These are phyloP conservation scores for Colletotrichum plurivorum DNA, from an alignment of 2,329 filamentous ascomycete genomes.

Conservation along the genomic window DNA sequence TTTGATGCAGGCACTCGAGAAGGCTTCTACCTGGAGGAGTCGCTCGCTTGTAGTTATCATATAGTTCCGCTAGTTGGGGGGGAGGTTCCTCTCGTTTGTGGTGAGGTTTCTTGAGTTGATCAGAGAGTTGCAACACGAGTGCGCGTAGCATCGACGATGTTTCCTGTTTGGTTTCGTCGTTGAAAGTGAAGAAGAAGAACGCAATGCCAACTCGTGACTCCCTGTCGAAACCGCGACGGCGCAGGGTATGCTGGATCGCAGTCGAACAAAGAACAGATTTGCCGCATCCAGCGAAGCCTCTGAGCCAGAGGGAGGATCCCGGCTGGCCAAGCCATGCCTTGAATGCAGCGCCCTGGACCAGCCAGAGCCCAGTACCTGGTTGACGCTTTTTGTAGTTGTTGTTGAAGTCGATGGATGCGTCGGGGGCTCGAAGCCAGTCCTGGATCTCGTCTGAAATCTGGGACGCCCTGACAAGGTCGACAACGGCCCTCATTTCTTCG, in stretches of 20 bases:
- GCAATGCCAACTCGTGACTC: slow-evolving; percentile 46
- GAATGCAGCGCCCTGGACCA: slow-evolving; percentile 43
- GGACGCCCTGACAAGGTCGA: slow-evolving; percentile 45
- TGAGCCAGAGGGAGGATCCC: slow-evolving; percentile 55
- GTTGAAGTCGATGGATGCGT: slow-evolving; percentile 52
- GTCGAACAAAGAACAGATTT: slow-evolving; percentile 57
- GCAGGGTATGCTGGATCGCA: slow-evolving; percentile 47
- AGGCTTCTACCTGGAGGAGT: background rate
- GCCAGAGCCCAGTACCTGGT: slow-evolving; percentile 51
- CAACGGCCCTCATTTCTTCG: slow-evolving; percentile 45
- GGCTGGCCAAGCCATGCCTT: slow-evolving; percentile 45
- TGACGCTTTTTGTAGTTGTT: slow-evolving; percentile 47
- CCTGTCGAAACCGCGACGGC: slow-evolving; percentile 36
- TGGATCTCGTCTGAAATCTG: slow-evolving; percentile 46
- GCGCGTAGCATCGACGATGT: slow-evolving; percentile 49
- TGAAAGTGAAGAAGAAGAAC: slow-evolving; percentile 59
- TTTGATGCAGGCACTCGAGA: background rate
- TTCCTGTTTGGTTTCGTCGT: slow-evolving; percentile 51
- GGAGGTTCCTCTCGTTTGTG: no score
- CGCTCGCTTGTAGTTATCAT: background rate
- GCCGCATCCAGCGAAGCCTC: slow-evolving; percentile 56
- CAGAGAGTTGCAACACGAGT: slow-evolving; percentile 51
- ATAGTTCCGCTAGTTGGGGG: background rate
- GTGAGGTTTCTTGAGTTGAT: slow-evolving; percentile 10
- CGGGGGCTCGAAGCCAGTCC: slow-evolving; percentile 53